phyloP scores from a whole-genome alignment of 345 rosid genomes.

The Arabidopsis suecica region DNA sequence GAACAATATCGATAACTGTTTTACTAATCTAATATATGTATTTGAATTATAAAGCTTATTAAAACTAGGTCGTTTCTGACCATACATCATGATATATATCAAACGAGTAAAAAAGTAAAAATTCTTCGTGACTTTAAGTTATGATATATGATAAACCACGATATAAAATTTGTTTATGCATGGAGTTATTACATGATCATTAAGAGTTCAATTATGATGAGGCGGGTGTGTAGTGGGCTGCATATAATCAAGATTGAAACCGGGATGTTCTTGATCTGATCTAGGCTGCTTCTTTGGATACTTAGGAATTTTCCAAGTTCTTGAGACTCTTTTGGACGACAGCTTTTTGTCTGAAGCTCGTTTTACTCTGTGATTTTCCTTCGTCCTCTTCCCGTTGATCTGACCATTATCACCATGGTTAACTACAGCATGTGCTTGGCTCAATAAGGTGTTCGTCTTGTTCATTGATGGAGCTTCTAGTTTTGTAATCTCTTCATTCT shows the following conservation, averaged over 20 bases:
- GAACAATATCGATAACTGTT: slow-evolving; percentile 6
- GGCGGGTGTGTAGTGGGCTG: slow-evolving; percentile 86
- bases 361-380: slow-evolving; percentile 26
- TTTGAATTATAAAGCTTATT: slow-evolving; percentile 20
- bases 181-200: neutral
- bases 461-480: slow-evolving; percentile 15
- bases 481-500: slow-evolving; percentile 27
- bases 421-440: slow-evolving; percentile 30
- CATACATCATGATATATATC: slow-evolving; percentile 1
- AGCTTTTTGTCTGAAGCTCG: slow-evolving; percentile 25
- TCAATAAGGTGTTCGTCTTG: neutral
- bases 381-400: slow-evolving; percentile 22
- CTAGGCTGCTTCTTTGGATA: slow-evolving; percentile 45
- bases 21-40: slow-evolving; percentile 18
- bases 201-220: slow-evolving; percentile 59
- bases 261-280: slow-evolving; percentile 58
- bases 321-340: slow-evolving; percentile 45
- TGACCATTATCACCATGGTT: slow-evolving; percentile 17
- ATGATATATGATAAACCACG: slow-evolving; percentile 24
- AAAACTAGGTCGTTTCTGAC: slow-evolving; percentile 4
- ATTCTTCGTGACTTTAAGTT: slow-evolving; percentile 20
- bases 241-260: slow-evolving; percentile 69
- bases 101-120: slow-evolving; percentile 18
- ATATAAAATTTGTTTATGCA: neutral
- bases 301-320: slow-evolving; percentile 63